These are phyloP conservation scores for Russula vinacea DNA, from an alignment of 768 basidiomycete species.

Conservation along the genomic window DNA sequence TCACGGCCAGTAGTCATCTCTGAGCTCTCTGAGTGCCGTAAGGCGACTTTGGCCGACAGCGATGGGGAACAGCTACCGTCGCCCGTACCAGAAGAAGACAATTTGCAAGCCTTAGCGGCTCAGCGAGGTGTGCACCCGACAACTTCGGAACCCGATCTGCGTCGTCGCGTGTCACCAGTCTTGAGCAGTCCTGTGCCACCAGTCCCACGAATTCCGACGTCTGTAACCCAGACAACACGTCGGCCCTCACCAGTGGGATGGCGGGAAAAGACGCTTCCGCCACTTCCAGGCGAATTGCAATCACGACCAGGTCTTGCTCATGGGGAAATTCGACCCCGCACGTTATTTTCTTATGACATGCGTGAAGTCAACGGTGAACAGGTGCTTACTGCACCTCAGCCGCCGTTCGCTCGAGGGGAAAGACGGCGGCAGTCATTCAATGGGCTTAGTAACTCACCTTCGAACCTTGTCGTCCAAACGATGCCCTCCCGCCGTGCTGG, in stretches of 20 bases:
- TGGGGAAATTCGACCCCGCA: constrained; percentile 56
- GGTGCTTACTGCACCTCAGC: constrained; percentile 58
- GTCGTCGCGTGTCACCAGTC: constrained; percentile 40
- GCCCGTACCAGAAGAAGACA: constrained; percentile 26
- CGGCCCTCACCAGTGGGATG: constrained; percentile 35
- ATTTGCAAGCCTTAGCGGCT: neutral
- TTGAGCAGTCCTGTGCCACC: constrained; percentile 30
- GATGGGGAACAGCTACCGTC: constrained; percentile 42
- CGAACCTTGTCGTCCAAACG: constrained; percentile 52
- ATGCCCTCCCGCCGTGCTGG: constrained; percentile 36
- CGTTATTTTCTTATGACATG: constrained; percentile 60
- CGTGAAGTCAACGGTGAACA: constrained; percentile 47
- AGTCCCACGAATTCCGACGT: constrained; percentile 28
- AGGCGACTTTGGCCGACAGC: constrained; percentile 42
- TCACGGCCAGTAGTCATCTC: constrained; percentile 60
- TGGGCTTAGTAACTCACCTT: constrained; percentile 54
- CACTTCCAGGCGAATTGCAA: constrained; percentile 54
- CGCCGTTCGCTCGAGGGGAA: constrained; percentile 58
- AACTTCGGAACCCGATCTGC: constrained; percentile 62
- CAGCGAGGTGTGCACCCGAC: constrained; percentile 46
- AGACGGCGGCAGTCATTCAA: constrained; percentile 72
- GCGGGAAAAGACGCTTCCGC: constrained; percentile 75
- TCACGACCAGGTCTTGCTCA: constrained; percentile 33
- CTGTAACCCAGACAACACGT: constrained; percentile 2
- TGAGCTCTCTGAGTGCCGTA: constrained; percentile 47